These are phyloP conservation scores for Eucalyptus curtisii DNA, from an alignment of 345 rosid species.

Conservation along the genomic window DNA sequence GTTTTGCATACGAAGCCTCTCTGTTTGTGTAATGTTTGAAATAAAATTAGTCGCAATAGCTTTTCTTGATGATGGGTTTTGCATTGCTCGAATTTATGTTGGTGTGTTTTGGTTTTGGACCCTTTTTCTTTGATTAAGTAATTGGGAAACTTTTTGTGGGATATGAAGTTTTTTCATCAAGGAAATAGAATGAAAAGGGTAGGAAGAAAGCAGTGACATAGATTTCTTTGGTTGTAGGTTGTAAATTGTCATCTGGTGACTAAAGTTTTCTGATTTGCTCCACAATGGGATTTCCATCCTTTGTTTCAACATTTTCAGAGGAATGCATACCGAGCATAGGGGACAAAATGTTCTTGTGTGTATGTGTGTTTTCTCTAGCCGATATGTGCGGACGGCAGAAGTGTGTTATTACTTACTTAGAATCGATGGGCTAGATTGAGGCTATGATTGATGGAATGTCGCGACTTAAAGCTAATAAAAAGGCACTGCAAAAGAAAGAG, in stretches of 20 bases:
- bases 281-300: not conserved
- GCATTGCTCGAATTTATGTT: not conserved
- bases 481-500: not conserved
- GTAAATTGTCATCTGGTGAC: not conserved
- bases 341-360: not conserved
- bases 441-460: not conserved
- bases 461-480: not conserved
- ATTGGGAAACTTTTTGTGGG: not conserved
- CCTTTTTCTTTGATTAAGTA: not conserved
- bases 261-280: not conserved
- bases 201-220: not conserved
- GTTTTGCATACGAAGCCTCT: not conserved
- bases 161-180: not conserved
- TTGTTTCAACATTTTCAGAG: not conserved
- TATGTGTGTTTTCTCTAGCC: not conserved
- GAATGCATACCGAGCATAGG: not conserved
- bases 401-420: not conserved
- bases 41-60: not conserved
- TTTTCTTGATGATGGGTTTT: not conserved
- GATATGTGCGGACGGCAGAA: not conserved
- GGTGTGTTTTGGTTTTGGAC: not conserved
- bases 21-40: not conserved
- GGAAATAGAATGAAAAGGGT: not conserved
- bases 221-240: not conserved
- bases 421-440: not conserved